A percentile compares a stretch with the other conserved stretches of the same genome.
These are phyloP conservation scores for Tulasnella sp. DNA, from an alignment of 768 basidiomycete genomes.

Conservation along the genomic window DNA sequence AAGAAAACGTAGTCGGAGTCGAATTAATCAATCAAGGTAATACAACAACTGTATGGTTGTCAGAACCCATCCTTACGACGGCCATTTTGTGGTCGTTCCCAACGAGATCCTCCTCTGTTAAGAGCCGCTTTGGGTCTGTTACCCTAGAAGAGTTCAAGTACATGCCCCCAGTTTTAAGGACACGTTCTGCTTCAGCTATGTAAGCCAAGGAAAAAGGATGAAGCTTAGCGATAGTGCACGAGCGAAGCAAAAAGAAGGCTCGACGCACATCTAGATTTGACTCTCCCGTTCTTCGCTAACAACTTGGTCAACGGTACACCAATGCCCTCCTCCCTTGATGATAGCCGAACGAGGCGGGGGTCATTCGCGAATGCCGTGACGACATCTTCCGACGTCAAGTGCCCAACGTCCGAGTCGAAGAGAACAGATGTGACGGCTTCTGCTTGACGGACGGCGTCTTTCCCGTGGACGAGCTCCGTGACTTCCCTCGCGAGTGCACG, in stretches of 20 bases:
- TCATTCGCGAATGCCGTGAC: constrained; percentile 65
- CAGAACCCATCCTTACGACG: constrained; percentile 75
- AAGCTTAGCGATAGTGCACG: no score
- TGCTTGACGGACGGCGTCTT: constrained; percentile 49
- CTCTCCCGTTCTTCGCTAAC: constrained; percentile 59
- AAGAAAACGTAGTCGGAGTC: not conserved
- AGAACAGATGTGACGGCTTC: constrained; percentile 53
- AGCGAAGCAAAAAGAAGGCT: not conserved
- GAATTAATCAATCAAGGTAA: constrained; percentile 36
- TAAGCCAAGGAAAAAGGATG: not conserved
- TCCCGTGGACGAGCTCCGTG: constrained; percentile 65
- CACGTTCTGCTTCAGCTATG: constrained; percentile 65
- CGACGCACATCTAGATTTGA: constrained; percentile 66
- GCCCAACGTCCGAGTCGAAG: constrained; percentile 48
- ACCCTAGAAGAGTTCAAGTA: constrained; percentile 70
- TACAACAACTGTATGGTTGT: constrained; percentile 64
- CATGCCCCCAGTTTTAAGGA: constrained; percentile 67
- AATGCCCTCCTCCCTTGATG: constrained; percentile 56
- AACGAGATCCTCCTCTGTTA: constrained; percentile 57
- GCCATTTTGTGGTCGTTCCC: constrained; percentile 55
- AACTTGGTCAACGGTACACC: constrained; percentile 63
- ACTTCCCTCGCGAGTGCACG: constrained; percentile 59
- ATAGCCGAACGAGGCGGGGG: constrained; percentile 56
- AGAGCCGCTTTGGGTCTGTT: constrained; percentile 51
- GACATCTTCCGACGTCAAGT: constrained; percentile 60